Evolutionary conservation across 1,139 yeast species (phyloP), one percentile per base, ranked within the genome.

Genomic region (Hanseniaspora gamundiae): DNA sequence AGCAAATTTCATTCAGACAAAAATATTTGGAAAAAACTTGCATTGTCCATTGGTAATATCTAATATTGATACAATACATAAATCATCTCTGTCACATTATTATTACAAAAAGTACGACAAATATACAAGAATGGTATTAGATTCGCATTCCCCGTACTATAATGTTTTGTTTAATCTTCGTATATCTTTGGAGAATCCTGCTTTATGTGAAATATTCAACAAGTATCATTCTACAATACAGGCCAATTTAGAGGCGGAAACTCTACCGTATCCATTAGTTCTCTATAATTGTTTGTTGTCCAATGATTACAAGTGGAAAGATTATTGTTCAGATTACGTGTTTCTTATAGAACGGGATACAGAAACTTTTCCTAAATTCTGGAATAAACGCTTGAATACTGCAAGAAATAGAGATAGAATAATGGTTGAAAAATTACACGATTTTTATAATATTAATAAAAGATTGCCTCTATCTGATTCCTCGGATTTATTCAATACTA

Each of bases 41-140:
- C 35, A 29, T 40, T 41, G 31, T 28, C 38, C 10, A 4, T 33
- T 20, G 39, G 33, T 27, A 29, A 35, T 33, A 26, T 39, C 14
- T 29, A 28, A 9, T 41, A 38, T 36, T 29, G 31, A n/a, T 16
- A 39, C 6, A 24, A 24, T 7, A 24, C 6, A 9, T 24, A 24
- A 9, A 24, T 24, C 26, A 24, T 24, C 26, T 7, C 26, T 24
- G 26, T 24, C 9, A 7, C 6, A 24, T 24, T 10, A 21, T 8
- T 42, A 26, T 28, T 48, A 48, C 48, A 16, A n/a, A n/a, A 13
- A 13, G 13, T 28, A 28, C 13, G 16, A 13, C 16, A 28, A n/a
- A 28, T 6, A 28, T 5, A n/a, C 31, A 13, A 10, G 16, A 28
- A 28, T 28, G 5, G 13, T 28, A 13, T 5, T 28, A 28, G n/a